Conservation (phyloP, 257 asterid species). For the Penstemon newberryi region DNA sequence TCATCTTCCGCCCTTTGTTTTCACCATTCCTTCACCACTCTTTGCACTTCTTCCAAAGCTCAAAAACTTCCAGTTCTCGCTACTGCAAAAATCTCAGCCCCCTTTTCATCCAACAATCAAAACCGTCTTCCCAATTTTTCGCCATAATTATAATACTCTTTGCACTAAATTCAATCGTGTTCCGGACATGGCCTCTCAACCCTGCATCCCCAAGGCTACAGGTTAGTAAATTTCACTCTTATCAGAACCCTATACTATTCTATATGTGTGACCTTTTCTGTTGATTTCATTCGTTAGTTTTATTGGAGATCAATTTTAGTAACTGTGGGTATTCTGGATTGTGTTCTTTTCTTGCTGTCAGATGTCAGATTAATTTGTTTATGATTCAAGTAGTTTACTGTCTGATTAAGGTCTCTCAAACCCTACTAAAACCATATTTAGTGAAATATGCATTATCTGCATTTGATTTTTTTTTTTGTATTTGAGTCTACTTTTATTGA, state of each 20-base stretch:
- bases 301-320: background rate
- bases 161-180: constrained; percentile 27
- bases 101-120: constrained; percentile 26
- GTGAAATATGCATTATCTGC: background rate
- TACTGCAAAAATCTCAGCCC: constrained; percentile 23
- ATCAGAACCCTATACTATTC: background rate
- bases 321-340: background rate
- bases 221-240: constrained; percentile 39
- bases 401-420: too few relatives aligned
- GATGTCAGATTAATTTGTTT: background rate
- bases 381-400: too few relatives aligned
- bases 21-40: constrained; percentile 34
- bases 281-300: background rate
- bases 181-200: constrained; percentile 32
- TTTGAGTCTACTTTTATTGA: background rate
- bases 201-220: constrained; percentile 33
- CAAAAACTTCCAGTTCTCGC: constrained; percentile 15
- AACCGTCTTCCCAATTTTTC: constrained; percentile 18
- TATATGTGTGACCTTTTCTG: background rate
- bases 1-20: constrained; percentile 36
- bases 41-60: constrained; percentile 33
- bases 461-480: constrained; percentile 15
- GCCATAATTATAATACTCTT: constrained; percentile 20
- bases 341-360: background rate
- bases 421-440: background rate